A percentile compares a stretch with the other conserved stretches of the same genome.
phyloP scores from a whole-genome alignment of 352 stramenopile species.

The Globisporangium emineosum region DNA sequence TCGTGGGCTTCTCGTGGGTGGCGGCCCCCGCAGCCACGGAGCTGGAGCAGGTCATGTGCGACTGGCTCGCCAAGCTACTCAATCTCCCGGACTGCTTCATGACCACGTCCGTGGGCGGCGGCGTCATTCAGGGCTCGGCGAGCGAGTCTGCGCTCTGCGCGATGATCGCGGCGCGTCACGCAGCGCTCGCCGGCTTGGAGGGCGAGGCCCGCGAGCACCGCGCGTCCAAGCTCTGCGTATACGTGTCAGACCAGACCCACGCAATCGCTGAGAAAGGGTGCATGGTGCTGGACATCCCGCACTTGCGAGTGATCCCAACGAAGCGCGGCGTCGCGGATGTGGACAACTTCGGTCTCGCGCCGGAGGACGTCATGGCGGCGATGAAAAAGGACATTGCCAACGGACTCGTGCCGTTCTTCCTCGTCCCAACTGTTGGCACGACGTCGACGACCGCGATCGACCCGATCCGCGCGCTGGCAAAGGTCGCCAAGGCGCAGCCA shows the following conservation, averaged over 20 bases:
- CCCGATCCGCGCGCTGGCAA: not conserved
- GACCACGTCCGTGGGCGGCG: conserved; percentile 46
- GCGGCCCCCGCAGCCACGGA: conserved; percentile 40
- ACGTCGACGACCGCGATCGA: not conserved
- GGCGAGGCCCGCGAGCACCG: conserved; percentile 26
- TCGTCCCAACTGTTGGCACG: conserved; percentile 61
- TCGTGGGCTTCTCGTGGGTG: conserved; percentile 69
- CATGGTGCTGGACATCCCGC: conserved; percentile 61
- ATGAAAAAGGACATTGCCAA: conserved; percentile 51
- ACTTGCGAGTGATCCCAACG: conserved; percentile 52
- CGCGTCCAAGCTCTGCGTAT: conserved; percentile 38
- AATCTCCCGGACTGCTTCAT: conserved; percentile 52
- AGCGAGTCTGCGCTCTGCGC: conserved; percentile 30
- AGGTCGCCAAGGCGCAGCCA: not conserved
- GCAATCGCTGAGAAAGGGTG: conserved; percentile 62
- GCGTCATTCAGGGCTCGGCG: conserved; percentile 51
- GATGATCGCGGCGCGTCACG: conserved; percentile 31
- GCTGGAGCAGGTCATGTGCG: conserved; percentile 33
- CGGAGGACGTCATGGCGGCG: conserved; percentile 38
- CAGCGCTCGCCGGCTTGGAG: conserved; percentile 32
- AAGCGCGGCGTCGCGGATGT: conserved; percentile 36
- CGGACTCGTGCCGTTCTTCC: conserved; percentile 54
- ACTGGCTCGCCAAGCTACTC: conserved; percentile 66
- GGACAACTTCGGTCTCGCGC: conserved; percentile 42
- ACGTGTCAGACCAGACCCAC: conserved; percentile 73